Percentiles rank a stretch among this genome's conserved stretches.
These are phyloP conservation scores for Aegilops longissima DNA, from an alignment of 176 grass and related monocot species.

Conservation along the genomic window DNA sequence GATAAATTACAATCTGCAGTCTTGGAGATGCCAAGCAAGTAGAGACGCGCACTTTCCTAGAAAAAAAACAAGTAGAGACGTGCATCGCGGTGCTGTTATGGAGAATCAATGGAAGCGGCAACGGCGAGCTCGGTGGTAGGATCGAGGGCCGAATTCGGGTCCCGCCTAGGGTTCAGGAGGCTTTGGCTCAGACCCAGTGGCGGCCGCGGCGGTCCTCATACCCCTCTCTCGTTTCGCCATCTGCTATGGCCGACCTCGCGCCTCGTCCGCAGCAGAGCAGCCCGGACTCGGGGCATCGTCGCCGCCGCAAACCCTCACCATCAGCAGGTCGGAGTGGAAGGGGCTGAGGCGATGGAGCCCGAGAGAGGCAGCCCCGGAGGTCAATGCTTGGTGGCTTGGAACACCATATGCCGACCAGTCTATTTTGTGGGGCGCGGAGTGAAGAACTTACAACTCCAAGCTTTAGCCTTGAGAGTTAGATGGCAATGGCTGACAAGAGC, in stretches of 20 bases:
- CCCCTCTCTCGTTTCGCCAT: background rate
- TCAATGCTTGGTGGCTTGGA: no score
- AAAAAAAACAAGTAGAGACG: background rate
- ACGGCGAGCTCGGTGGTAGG: background rate
- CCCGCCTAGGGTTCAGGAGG: background rate
- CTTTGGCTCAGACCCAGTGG: background rate
- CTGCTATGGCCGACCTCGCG: background rate
- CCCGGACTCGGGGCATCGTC: background rate
- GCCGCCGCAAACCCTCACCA: background rate
- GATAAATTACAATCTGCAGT: no score
- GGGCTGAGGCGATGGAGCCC: background rate
- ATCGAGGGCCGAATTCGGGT: background rate
- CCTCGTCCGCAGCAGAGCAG: background rate
- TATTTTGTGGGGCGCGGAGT: no score
- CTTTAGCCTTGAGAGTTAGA: no score
- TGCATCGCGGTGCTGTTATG: background rate
- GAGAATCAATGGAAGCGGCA: conserved; percentile 19
- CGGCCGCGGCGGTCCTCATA: background rate
- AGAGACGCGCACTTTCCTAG: background rate
- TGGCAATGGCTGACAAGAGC: no score
- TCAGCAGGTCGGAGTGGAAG: background rate
- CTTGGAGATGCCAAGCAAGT: no score
- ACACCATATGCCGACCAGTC: no score
- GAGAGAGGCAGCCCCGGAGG: conserved; percentile 42
- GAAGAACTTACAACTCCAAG: no score